These are phyloP conservation scores for Scutellaria minor DNA, from an alignment of 257 asterid genomes.

Conservation along the genomic window DNA sequence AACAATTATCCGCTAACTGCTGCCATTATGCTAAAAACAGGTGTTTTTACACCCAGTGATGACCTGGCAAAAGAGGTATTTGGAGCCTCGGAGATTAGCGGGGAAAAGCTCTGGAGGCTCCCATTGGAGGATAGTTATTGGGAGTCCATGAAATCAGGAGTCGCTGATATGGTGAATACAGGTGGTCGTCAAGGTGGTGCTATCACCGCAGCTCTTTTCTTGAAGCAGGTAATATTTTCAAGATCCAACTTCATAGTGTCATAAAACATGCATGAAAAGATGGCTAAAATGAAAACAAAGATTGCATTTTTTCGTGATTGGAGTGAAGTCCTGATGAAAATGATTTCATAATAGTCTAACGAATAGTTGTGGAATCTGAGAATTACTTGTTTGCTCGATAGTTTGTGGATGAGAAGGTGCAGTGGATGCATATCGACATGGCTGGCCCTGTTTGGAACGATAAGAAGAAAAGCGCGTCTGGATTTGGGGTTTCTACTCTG, in stretches of 20 bases:
- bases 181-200: conserved; percentile 97
- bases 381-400: conserved; percentile 33
- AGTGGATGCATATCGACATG: conserved; percentile 97
- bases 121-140: conserved; percentile 96
- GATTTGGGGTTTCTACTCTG: conserved; percentile 81
- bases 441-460: conserved; percentile 95
- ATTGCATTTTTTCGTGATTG: not conserved
- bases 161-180: conserved; percentile 96
- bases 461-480: conserved; percentile 80
- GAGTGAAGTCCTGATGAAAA: too few species aligned
- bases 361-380: not conserved
- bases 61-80: conserved; percentile 83
- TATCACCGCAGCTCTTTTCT: conserved; percentile 95
- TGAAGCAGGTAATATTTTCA: conserved; percentile 76
- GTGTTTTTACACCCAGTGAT: conserved; percentile 86
- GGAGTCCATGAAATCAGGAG: conserved; percentile 96
- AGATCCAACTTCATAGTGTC: too few species aligned
- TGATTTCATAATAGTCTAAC: not conserved
- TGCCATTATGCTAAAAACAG: conserved; percentile 41
- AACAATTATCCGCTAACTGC: not conserved
- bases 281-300: not conserved
- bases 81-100: conserved; percentile 79
- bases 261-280: not conserved
- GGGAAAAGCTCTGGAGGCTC: conserved; percentile 95
- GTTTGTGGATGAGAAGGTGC: conserved; percentile 97